phyloP scores from a whole-genome alignment of 768 basidiomycete genomes.

The Pisolithus microcarpus region DNA sequence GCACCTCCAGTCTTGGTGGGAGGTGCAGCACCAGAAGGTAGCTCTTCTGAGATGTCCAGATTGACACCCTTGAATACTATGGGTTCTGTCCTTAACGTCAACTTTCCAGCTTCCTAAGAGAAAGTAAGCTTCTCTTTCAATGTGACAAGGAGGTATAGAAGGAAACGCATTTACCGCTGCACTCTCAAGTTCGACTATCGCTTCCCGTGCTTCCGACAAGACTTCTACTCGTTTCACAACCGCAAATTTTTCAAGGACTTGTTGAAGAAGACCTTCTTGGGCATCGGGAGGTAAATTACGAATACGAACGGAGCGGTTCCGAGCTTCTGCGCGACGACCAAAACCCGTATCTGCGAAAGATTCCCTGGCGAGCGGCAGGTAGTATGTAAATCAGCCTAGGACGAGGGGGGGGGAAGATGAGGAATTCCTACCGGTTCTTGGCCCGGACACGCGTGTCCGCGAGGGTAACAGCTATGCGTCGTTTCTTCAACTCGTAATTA shows the following conservation, averaged over 20 bases:
- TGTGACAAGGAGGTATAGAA: neutral
- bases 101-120: slow-evolving; percentile 71
- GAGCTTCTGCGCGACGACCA: slow-evolving; percentile 47
- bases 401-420: too few relatives aligned
- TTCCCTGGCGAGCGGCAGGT: slow-evolving; percentile 24
- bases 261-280: slow-evolving; percentile 90
- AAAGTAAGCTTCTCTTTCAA: neutral
- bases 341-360: slow-evolving; percentile 48
- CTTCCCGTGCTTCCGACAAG: slow-evolving; percentile 53
- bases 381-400: neutral
- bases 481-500: slow-evolving; percentile 81
- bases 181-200: slow-evolving; percentile 58
- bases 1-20: slow-evolving; percentile 34
- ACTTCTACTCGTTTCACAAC: slow-evolving; percentile 69
- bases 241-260: slow-evolving; percentile 73
- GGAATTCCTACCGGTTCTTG: slow-evolving; percentile 39
- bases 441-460: slow-evolving; percentile 64
- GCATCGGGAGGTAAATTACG: slow-evolving; percentile 66
- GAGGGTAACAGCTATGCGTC: slow-evolving; percentile 84
- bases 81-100: slow-evolving; percentile 66
- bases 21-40: slow-evolving; percentile 27
- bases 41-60: slow-evolving; percentile 56
- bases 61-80: slow-evolving; percentile 59
- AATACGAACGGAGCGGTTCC: slow-evolving; percentile 69
- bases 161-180: slow-evolving; percentile 44